These are phyloP conservation scores for Leccinellum luteum DNA, from an alignment of 768 basidiomycete genomes.

Conservation along the genomic window DNA sequence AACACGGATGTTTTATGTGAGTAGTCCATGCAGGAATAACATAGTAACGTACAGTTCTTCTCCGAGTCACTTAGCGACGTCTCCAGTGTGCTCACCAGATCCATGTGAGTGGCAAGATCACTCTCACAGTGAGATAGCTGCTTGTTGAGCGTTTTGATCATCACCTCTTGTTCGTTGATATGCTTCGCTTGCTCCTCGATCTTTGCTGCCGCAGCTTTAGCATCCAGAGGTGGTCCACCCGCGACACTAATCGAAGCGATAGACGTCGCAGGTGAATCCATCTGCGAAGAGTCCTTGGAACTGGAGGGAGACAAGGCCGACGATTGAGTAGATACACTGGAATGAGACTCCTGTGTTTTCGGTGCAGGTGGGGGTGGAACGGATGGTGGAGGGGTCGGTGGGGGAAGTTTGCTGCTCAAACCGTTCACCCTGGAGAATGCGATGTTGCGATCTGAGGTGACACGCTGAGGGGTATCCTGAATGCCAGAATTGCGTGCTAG, in stretches of 20 bases:
- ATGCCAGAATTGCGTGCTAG: constrained; percentile 48
- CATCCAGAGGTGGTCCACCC: constrained; percentile 41
- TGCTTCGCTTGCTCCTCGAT: constrained; percentile 74
- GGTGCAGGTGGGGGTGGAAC: constrained; percentile 83
- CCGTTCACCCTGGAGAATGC: constrained; percentile 58
- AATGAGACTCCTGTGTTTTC: constrained; percentile 45
- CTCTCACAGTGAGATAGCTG: constrained; percentile 91
- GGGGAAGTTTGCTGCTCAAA: constrained; percentile 75
- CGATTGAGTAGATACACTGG: constrained; percentile 60
- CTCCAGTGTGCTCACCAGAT: constrained; percentile 81
- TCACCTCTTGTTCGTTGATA: constrained; percentile 80
- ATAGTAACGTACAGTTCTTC: constrained; percentile 72
- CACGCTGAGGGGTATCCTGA: constrained; percentile 47
- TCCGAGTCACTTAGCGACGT: constrained; percentile 87
- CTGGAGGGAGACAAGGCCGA: constrained; percentile 56
- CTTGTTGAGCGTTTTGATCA: constrained; percentile 93
- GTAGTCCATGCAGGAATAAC: neutral
- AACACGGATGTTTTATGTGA: constrained; percentile 8
- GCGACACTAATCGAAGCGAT: constrained; percentile 43
- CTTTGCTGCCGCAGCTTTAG: constrained; percentile 49
- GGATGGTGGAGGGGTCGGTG: constrained; percentile 80
- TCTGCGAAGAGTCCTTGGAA: constrained; percentile 61
- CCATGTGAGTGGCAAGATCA: constrained; percentile 89
- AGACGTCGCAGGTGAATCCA: constrained; percentile 68
- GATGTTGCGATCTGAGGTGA: constrained; percentile 48